phyloP scores from a whole-genome alignment of 2,329 filamentous ascomycete species.

The Cordyceps militaris region DNA sequence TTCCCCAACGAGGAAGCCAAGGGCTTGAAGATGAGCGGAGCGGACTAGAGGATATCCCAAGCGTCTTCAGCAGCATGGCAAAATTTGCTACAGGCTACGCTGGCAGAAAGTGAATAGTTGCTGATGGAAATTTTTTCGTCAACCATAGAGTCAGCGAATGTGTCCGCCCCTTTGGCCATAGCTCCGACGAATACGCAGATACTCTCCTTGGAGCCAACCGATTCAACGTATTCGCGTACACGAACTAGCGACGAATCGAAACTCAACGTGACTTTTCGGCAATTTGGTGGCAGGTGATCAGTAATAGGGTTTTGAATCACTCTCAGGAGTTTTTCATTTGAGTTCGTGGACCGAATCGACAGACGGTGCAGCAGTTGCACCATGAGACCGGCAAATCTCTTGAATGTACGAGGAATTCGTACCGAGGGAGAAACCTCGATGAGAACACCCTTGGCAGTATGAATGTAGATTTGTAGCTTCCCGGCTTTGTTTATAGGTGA shows the following conservation, averaged over 20 bases:
- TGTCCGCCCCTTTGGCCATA: slow-evolving; percentile 95
- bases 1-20: background rate
- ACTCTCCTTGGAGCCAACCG: slow-evolving; percentile 74
- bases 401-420: slow-evolving; percentile 95
- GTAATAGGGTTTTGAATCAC: slow-evolving; percentile 98
- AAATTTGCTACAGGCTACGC: slow-evolving; percentile 98
- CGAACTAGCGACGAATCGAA: slow-evolving; percentile 86
- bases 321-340: slow-evolving; percentile 92
- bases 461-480: slow-evolving; percentile 96
- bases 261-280: slow-evolving; percentile 93
- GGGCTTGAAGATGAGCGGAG: background rate
- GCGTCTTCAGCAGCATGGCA: slow-evolving; percentile 96
- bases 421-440: slow-evolving; percentile 98
- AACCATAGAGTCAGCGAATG: slow-evolving; percentile 89
- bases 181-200: slow-evolving; percentile 97
- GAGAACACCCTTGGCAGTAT: slow-evolving; percentile 92
- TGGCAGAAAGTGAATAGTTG: slow-evolving; percentile 94
- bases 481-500: slow-evolving; percentile 98
- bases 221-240: slow-evolving; percentile 81
- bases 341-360: slow-evolving; percentile 92
- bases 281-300: slow-evolving; percentile 92
- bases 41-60: slow-evolving; percentile 76
- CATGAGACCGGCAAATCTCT: slow-evolving; percentile 97
- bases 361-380: slow-evolving; percentile 93
- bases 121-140: slow-evolving; percentile 98